These are phyloP conservation scores for Colletotrichum sp. DNA, from an alignment of 2,329 filamentous ascomycete species.

Conservation along the genomic window DNA sequence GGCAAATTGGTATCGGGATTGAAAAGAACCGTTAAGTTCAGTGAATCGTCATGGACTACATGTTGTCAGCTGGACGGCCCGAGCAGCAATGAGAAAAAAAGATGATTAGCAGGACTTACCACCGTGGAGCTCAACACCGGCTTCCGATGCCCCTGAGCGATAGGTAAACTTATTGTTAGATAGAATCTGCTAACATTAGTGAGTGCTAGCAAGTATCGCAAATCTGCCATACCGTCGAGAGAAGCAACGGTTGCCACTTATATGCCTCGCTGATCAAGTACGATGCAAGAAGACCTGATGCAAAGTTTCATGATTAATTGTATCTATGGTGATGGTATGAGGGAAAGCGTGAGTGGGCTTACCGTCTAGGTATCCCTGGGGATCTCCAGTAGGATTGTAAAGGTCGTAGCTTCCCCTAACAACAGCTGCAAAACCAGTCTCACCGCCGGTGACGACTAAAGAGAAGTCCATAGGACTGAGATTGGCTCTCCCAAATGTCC, in stretches of 20 bases:
- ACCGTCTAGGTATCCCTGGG: background rate
- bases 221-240: background rate
- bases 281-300: background rate
- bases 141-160: background rate
- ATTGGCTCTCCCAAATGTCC: background rate
- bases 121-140: background rate
- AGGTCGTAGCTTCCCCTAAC: background rate
- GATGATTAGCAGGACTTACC: background rate
- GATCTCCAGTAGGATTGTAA: background rate
- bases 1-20: background rate
- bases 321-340: too few species aligned
- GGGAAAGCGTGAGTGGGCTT: too few species aligned
- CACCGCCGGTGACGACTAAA: background rate
- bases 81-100: background rate
- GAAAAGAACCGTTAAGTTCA: background rate
- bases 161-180: background rate
- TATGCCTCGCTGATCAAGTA: constrained; percentile 4
- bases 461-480: constrained; percentile 17
- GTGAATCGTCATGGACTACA: background rate
- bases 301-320: background rate
- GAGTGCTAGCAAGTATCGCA: background rate
- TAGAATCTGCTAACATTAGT: background rate
- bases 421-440: constrained; percentile 1
- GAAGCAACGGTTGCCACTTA: constrained; percentile 11
- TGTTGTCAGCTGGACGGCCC: background rate